A percentile compares a stretch with the other conserved stretches of the same genome.
phyloP scores from a whole-genome alignment of 169 alveolate genomes.

The Eimeria necatrix region DNA sequence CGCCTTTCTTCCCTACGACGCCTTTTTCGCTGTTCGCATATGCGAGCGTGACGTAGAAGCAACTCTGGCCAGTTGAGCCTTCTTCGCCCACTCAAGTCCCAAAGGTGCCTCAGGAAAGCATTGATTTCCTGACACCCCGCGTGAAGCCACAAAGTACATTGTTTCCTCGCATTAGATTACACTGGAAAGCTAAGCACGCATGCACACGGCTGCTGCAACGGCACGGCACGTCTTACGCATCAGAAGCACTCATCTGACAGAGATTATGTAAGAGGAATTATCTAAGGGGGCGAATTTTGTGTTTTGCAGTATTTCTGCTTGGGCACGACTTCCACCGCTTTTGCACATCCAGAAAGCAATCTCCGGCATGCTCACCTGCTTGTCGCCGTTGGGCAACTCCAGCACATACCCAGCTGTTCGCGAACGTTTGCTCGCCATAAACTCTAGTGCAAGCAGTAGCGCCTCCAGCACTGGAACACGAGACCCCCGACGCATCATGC shows the following conservation, averaged over 20 bases:
- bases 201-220: too few relatives aligned
- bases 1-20: slow-evolving; percentile 56
- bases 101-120: slow-evolving; percentile 43
- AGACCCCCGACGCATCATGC: slow-evolving; percentile 68
- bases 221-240: too few relatives aligned
- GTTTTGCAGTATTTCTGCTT: too few relatives aligned
- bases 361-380: slow-evolving; percentile 30
- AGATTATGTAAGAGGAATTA: too few relatives aligned
- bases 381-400: slow-evolving; percentile 73
- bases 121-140: slow-evolving; percentile 42
- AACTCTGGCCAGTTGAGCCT: slow-evolving; percentile 77
- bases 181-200: too few relatives aligned
- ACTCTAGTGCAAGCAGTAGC: slow-evolving; percentile 70
- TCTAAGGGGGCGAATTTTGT: too few relatives aligned
- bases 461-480: slow-evolving; percentile 70
- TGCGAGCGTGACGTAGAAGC: slow-evolving; percentile 61
- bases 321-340: too few relatives aligned
- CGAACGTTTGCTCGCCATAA: slow-evolving; percentile 75
- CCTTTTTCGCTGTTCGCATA: slow-evolving; percentile 57
- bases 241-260: too few relatives aligned
- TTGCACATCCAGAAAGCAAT: too few relatives aligned
- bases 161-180: background rate
- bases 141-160: background rate
- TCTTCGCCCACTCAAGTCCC: slow-evolving; percentile 71
- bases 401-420: slow-evolving; percentile 79